These are phyloP conservation scores for Akanthomyces dipterigenus DNA, from an alignment of 2,329 filamentous ascomycete species.

Conservation along the genomic window DNA sequence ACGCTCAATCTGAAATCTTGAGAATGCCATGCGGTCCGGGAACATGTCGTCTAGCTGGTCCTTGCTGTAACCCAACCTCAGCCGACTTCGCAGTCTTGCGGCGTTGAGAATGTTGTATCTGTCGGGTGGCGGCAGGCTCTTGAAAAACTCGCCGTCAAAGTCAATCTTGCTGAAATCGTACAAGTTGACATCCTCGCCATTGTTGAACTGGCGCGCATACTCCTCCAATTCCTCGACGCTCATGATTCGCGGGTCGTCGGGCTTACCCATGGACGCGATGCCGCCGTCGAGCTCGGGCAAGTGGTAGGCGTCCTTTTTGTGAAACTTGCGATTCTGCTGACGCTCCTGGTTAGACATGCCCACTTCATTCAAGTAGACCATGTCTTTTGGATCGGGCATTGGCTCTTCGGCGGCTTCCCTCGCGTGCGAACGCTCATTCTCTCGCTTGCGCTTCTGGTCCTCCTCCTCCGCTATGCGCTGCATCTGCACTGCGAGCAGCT, in stretches of 20 bases:
- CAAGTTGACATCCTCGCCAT: constrained; percentile 80
- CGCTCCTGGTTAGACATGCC: constrained; percentile 74
- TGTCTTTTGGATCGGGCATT: constrained; percentile 58
- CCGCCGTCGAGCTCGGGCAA: constrained; percentile 76
- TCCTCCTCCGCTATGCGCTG: constrained; percentile 85
- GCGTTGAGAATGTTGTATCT: constrained; percentile 97
- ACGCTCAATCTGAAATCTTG: constrained; percentile 89
- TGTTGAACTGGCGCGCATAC: constrained; percentile 87
- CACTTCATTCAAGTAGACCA: constrained; percentile 89
- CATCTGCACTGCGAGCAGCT: constrained; percentile 89
- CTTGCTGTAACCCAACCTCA: constrained; percentile 94
- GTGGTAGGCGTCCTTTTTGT: constrained; percentile 92
- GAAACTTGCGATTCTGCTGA: constrained; percentile 67
- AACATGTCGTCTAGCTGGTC: constrained; percentile 97
- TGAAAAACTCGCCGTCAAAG: constrained; percentile 92
- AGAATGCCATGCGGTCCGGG: constrained; percentile 94
- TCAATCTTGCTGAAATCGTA: constrained; percentile 99
- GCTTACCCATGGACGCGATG: constrained; percentile 78
- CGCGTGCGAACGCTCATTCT: constrained; percentile 34
- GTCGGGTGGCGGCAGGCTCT: constrained; percentile 80
- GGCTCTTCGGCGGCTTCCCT: constrained; percentile 53
- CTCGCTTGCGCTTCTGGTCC: constrained; percentile 53
- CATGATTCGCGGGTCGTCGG: constrained; percentile 94
- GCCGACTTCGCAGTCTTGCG: constrained; percentile 74
- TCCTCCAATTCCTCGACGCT: constrained; percentile 88